phyloP scores from a whole-genome alignment of 2,329 filamentous ascomycete species.

The Sarocladiaceae sp. region DNA sequence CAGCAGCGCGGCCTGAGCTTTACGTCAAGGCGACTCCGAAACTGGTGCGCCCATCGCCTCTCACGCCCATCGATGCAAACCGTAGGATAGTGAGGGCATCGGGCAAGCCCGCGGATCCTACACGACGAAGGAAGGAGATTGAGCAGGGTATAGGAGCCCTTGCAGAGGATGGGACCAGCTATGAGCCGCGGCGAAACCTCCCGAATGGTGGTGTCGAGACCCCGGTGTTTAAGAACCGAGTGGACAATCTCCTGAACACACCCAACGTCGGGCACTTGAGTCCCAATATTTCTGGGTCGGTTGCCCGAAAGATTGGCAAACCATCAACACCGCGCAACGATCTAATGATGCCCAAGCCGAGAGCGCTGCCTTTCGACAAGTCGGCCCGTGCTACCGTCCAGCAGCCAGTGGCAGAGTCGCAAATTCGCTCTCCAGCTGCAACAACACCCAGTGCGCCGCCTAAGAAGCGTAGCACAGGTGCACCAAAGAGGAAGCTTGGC shows the following conservation, averaged over 20 bases:
- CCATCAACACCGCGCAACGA: conserved; percentile 16
- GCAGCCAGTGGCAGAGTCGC: not conserved
- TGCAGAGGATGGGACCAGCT: conserved; percentile 41
- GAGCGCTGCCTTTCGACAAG: conserved; percentile 35
- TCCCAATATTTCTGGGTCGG: conserved; percentile 20
- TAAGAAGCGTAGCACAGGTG: not conserved
- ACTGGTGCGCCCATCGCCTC: conserved; percentile 17
- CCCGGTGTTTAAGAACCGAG: conserved; percentile 19
- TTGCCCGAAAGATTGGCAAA: conserved; percentile 12
- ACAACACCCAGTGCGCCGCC: not conserved
- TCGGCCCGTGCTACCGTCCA: conserved; percentile 8
- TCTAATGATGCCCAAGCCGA: conserved; percentile 30
- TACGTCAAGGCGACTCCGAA: not conserved
- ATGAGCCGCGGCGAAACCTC: conserved; percentile 5
- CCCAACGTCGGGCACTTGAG: conserved; percentile 13
- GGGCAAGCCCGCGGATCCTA: conserved; percentile 1
- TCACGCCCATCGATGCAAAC: conserved; percentile 33
- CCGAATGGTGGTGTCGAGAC: conserved; percentile 2
- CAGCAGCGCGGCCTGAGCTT: not conserved
- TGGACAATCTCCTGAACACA: conserved; percentile 28
- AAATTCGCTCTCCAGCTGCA: not conserved
- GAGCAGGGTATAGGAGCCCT: conserved; percentile 34
- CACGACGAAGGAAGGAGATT: conserved; percentile 18
- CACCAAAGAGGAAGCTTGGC: not conserved
- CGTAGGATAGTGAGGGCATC: conserved; percentile 11